These are phyloP conservation scores for Syzygium aromaticum DNA, from an alignment of 345 rosid genomes.

Conservation along the genomic window DNA sequence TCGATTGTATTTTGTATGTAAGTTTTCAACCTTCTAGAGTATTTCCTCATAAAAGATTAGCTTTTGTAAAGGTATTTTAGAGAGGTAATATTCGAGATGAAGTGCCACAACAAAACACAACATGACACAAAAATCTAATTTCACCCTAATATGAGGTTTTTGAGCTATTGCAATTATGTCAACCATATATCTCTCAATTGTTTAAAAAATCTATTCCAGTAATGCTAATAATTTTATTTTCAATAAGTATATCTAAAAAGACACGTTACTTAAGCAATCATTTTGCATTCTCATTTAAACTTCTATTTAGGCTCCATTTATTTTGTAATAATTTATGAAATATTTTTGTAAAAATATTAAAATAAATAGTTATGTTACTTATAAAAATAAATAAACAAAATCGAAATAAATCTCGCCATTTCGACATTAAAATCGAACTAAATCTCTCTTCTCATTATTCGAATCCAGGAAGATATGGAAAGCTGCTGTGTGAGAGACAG, in stretches of 20 bases:
- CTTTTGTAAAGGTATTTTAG: neutral
- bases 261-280: neutral
- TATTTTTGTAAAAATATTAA: neutral
- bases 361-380: neutral
- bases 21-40: neutral
- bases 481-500: neutral
- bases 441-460: neutral
- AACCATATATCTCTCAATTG: neutral
- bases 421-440: neutral
- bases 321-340: neutral
- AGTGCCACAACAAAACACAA: neutral
- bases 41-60: neutral
- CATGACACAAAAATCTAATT: neutral
- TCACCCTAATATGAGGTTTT: neutral
- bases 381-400: neutral
- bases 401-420: neutral
- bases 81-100: neutral
- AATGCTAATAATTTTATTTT: neutral
- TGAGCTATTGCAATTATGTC: neutral
- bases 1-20: neutral
- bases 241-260: neutral
- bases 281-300: neutral
- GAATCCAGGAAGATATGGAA: neutral
- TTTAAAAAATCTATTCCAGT: neutral
- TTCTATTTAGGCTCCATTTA: neutral